Percentiles rank a stretch among this genome's conserved stretches.
Evolutionary conservation across 169 alveolate genomes (phyloP).

Genomic region (Eimeria praecox): DNA sequence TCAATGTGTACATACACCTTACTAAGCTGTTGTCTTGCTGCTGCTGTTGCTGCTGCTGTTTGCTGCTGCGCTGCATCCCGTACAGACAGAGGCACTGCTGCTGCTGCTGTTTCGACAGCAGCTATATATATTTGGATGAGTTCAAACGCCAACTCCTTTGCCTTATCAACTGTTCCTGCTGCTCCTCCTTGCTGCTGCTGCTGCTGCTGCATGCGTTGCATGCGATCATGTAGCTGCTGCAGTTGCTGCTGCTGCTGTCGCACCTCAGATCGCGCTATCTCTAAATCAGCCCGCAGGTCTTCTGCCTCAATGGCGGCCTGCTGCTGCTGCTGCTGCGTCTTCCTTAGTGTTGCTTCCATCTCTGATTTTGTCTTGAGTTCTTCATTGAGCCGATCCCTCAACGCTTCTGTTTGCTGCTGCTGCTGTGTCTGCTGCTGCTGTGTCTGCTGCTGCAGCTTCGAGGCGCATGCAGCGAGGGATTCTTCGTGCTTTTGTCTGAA

Average conservation of each 20-base stretch:
- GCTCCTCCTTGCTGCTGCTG: conserved; percentile 5
- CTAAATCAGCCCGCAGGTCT: conserved; percentile 3
- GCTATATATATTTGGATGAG: neutral
- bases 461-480: neutral
- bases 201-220: too few relatives aligned
- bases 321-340: conserved; percentile 38
- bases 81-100: conserved; percentile 17
- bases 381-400: neutral
- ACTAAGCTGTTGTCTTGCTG: conserved; percentile 1
- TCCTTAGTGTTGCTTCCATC: neutral
- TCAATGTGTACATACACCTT: conserved; percentile 58
- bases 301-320: neutral
- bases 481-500: conserved; percentile 32
- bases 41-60: conserved; percentile 34
- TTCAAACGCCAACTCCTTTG: neutral
- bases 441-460: conserved; percentile 33
- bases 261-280: neutral
- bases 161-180: conserved; percentile 23
- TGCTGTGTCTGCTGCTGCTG: conserved; percentile 45
- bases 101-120: conserved; percentile 2
- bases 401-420: conserved; percentile 26
- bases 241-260: too few relatives aligned
- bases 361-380: neutral
- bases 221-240: conserved; percentile 2
- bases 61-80: conserved; percentile 61